Evolutionary conservation across 495 filamentous ascomycete genomes (phyloP).

Genomic region (Cercophora sp.): DNA sequence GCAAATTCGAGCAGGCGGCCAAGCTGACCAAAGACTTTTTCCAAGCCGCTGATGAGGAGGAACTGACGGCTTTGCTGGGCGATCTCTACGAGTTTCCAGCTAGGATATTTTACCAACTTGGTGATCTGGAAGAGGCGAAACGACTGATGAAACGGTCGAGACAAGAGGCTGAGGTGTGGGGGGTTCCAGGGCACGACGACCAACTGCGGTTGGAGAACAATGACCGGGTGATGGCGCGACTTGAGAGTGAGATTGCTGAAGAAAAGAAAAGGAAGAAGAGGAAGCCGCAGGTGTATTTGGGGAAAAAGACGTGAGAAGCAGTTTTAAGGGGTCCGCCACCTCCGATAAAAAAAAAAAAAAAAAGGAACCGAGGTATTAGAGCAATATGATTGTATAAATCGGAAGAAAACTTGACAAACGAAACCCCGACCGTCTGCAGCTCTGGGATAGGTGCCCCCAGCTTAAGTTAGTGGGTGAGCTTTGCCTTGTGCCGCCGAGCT

Average conservation of each 20-base stretch:
- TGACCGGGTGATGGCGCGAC: not conserved
- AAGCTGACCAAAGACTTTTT: constrained; percentile 21
- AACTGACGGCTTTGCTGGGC: constrained; percentile 23
- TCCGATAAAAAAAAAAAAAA: too few relatives aligned
- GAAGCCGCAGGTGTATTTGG: constrained; percentile 4
- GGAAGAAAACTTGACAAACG: too few relatives aligned
- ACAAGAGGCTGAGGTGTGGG: constrained; percentile 19
- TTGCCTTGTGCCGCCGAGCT: too few relatives aligned
- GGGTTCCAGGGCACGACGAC: constrained; percentile 32
- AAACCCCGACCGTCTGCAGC: too few relatives aligned
- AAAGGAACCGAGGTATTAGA: too few relatives aligned
- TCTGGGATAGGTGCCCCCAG: too few relatives aligned
- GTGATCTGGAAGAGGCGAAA: constrained; percentile 24
- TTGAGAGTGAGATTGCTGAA: not conserved
- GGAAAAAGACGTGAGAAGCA: not conserved
- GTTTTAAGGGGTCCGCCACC: too few relatives aligned
- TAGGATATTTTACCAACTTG: constrained; percentile 29
- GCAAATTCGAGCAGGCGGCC: constrained; percentile 24
- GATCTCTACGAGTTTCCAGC: constrained; percentile 32
- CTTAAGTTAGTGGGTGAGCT: too few relatives aligned
- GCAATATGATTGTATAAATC: too few relatives aligned
- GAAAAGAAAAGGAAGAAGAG: not conserved
- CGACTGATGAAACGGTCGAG: constrained; percentile 23
- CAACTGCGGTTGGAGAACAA: constrained; percentile 4
- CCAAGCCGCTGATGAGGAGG: constrained; percentile 24